Percentiles rank a stretch among this genome's conserved stretches.
Conservation (phyloP, 345 rosid species). For the Eutrema heterophyllum region DNA sequence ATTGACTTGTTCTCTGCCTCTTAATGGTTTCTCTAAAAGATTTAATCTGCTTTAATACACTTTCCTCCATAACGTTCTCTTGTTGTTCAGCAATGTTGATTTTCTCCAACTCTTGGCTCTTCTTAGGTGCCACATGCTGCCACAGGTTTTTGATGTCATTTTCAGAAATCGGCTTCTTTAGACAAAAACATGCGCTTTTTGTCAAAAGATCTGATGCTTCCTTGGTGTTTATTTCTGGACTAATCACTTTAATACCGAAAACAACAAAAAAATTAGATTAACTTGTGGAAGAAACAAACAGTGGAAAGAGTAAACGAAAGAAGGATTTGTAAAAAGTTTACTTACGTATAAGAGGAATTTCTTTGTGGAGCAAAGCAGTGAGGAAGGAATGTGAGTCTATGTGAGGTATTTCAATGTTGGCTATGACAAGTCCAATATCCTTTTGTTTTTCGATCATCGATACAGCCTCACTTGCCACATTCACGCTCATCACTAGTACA, state of each 20-base stretch:
- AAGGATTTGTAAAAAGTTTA: not conserved
- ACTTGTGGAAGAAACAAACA: not conserved
- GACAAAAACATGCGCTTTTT: slow-evolving; percentile 31
- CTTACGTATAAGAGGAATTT: slow-evolving; percentile 37
- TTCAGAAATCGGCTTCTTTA: slow-evolving; percentile 31
- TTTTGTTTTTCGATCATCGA: slow-evolving; percentile 23
- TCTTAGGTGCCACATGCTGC: slow-evolving; percentile 35
- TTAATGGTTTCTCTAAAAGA: not conserved
- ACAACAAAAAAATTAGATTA: not conserved
- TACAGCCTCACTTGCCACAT: slow-evolving; percentile 26
- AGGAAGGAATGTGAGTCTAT: slow-evolving; percentile 26
- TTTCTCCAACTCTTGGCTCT: not conserved
- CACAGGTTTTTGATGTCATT: slow-evolving; percentile 41
- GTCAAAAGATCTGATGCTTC: slow-evolving; percentile 18
- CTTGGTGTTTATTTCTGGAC: not conserved
- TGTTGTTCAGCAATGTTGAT: not conserved
- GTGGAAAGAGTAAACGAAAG: not conserved
- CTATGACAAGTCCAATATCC: slow-evolving; percentile 39
- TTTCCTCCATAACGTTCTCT: not conserved
- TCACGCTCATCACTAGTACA: slow-evolving; percentile 38
- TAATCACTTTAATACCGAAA: slow-evolving; percentile 35
- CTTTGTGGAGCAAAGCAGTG: not conserved
- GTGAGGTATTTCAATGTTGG: slow-evolving; percentile 27
- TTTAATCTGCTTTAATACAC: not conserved
- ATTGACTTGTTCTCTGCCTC: not conserved